A percentile compares a stretch with the other conserved stretches of the same genome.
These are phyloP conservation scores for Lindgomyces ingoldianus DNA, from an alignment of 495 filamentous ascomycete species.

Conservation along the genomic window DNA sequence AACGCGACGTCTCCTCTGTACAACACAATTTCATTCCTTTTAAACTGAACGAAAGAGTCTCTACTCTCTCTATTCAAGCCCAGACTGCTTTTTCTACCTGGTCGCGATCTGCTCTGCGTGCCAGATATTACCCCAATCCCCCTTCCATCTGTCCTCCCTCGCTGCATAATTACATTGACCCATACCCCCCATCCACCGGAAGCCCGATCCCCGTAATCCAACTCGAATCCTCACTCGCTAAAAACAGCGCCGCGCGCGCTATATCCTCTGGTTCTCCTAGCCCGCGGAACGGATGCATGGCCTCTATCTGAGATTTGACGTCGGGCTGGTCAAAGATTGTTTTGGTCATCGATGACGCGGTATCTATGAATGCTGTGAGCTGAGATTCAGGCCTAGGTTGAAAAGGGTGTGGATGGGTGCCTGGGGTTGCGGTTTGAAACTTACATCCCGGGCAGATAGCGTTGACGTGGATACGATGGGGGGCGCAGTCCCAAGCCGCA, in stretches of 20 bases:
- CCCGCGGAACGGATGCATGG: conserved; percentile 36
- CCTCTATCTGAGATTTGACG: conserved; percentile 8
- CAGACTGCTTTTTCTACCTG: background rate
- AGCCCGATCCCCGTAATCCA: conserved; percentile 41
- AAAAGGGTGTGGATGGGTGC: background rate
- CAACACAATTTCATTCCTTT: background rate
- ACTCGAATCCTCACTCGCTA: conserved; percentile 40
- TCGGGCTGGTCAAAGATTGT: background rate
- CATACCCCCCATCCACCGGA: conserved; percentile 43
- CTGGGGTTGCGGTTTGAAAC: conserved; percentile 19
- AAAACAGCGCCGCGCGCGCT: conserved; percentile 37
- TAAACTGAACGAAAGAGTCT: background rate
- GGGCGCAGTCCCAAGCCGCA: conserved; percentile 55
- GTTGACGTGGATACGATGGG: conserved; percentile 57
- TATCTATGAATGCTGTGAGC: conserved; percentile 33
- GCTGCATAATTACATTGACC: background rate
- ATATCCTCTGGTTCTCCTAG: conserved; percentile 39
- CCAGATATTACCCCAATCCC: too few species aligned
- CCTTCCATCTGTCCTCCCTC: background rate
- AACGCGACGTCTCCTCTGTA: background rate
- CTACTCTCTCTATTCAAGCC: background rate
- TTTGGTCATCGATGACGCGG: conserved; percentile 35
- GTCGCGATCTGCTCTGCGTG: too few species aligned
- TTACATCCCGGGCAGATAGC: conserved; percentile 58
- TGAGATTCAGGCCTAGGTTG: background rate